These are phyloP conservation scores for Apiotrichum laibachii DNA, from an alignment of 1,284 basidiomycete species.

Conservation along the genomic window DNA sequence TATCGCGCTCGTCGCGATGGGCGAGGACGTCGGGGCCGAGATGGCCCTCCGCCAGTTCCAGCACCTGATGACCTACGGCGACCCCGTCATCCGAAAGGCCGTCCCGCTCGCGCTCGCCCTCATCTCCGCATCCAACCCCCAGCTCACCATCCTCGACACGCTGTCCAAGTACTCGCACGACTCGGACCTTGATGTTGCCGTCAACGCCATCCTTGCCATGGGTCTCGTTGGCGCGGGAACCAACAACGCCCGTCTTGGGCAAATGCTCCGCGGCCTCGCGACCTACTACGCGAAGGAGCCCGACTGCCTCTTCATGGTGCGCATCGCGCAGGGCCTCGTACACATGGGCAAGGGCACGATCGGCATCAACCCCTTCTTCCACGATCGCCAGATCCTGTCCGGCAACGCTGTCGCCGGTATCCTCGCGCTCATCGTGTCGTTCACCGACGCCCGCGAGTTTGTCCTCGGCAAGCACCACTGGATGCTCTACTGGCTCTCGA, in stretches of 20 bases:
- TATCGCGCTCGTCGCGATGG: constrained; percentile 94
- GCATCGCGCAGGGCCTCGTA: constrained; percentile 91
- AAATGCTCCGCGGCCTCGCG: constrained; percentile 95
- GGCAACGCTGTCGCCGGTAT: constrained; percentile 88
- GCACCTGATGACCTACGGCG: constrained; percentile 99
- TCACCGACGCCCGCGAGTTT: constrained; percentile 89
- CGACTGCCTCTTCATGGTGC: constrained; percentile 94
- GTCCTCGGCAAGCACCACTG: constrained; percentile 94
- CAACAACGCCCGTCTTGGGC: constrained; percentile 94
- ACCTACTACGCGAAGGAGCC: constrained; percentile 98
- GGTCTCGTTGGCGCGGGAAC: constrained; percentile 96
- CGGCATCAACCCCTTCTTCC: constrained; percentile 96
- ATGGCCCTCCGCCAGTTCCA: constrained; percentile 95
- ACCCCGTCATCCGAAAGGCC: constrained; percentile 84
- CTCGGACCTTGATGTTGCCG: constrained; percentile 90
- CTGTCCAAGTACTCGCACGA: constrained; percentile 99
- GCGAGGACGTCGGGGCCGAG: constrained; percentile 95
- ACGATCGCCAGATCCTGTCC: constrained; percentile 85
- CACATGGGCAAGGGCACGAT: constrained; percentile 99
- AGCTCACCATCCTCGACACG: constrained; percentile 92
- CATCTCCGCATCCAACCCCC: constrained; percentile 92
- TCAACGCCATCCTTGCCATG: constrained; percentile 99
- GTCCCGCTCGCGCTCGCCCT: constrained; percentile 96
- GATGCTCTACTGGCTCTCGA: constrained; percentile 95
- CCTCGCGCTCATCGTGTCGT: constrained; percentile 80